These are phyloP conservation scores for Termitomyces sp. DNA, from an alignment of 768 basidiomycete species.

Conservation along the genomic window DNA sequence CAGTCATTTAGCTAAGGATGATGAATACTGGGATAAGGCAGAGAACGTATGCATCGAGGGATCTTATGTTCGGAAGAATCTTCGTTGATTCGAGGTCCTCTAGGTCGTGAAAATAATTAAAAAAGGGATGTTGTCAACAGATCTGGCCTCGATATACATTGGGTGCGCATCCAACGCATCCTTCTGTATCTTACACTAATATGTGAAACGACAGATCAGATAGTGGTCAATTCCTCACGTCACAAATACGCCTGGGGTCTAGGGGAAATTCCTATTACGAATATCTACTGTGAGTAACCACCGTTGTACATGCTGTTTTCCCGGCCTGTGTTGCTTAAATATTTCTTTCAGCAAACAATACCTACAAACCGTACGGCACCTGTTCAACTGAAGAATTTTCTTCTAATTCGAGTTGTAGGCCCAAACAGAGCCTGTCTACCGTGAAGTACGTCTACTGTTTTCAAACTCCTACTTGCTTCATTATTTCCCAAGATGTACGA, in stretches of 20 bases:
- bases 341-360: constrained; percentile 58
- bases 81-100: neutral
- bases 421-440: constrained; percentile 71
- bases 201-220: constrained; percentile 22
- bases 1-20: constrained; percentile 67
- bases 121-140: constrained; percentile 50
- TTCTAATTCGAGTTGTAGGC: constrained; percentile 35
- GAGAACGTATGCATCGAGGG: constrained; percentile 47
- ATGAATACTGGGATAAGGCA: constrained; percentile 77
- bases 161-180: constrained; percentile 36
- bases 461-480: neutral
- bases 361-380: constrained; percentile 61
- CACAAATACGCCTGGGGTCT: constrained; percentile 87
- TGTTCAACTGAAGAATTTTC: neutral
- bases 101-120: constrained; percentile 69
- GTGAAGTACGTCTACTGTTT: constrained; percentile 39
- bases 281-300: constrained; percentile 60
- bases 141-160: constrained; percentile 81
- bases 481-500: constrained; percentile 67
- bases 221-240: constrained; percentile 45
- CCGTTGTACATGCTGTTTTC: neutral
- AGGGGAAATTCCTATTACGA: constrained; percentile 94
- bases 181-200: neutral
- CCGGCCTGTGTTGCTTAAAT: neutral
- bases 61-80: neutral